Conservation (phyloP, 495 filamentous ascomycete genomes). For the Aspergillus heteromorphus region DNA sequence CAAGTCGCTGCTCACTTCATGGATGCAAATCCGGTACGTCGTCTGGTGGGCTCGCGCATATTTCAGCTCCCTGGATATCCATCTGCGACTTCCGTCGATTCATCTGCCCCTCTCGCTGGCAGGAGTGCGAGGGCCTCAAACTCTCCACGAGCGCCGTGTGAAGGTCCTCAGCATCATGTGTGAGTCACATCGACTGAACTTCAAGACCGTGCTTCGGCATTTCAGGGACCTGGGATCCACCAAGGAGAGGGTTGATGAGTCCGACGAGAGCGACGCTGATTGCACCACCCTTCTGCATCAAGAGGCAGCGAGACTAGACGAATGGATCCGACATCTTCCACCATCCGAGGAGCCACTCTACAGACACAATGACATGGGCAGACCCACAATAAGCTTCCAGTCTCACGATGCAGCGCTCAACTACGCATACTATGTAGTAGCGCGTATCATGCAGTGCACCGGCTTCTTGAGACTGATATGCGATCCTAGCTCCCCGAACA, state of each 20-base stretch:
- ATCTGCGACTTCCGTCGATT: slow-evolving; percentile 9
- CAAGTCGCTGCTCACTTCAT: slow-evolving; percentile 16
- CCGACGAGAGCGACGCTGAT: not conserved
- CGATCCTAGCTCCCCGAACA: not conserved
- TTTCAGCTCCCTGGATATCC: slow-evolving; percentile 19
- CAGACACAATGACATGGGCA: no score
- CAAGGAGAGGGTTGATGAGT: not conserved
- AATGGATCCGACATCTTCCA: slow-evolving; percentile 19
- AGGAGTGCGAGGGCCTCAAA: not conserved
- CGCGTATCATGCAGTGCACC: slow-evolving; percentile 27
- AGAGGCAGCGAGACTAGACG: slow-evolving; percentile 13
- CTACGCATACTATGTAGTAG: slow-evolving; percentile 23
- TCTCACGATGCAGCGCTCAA: slow-evolving; percentile 26
- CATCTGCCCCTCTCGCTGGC: slow-evolving; percentile 4
- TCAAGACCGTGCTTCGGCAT: slow-evolving; percentile 9
- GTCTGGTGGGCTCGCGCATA: slow-evolving; percentile 28
- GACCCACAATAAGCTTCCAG: slow-evolving; percentile 10
- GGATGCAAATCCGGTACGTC: slow-evolving; percentile 19
- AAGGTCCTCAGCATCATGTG: slow-evolving; percentile 24
- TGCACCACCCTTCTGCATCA: not conserved
- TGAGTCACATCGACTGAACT: slow-evolving; percentile 27
- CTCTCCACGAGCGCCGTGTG: slow-evolving; percentile 16
- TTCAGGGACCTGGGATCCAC: slow-evolving; percentile 6
- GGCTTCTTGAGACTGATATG: slow-evolving; percentile 5
- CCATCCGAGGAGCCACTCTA: slow-evolving; percentile 14